phyloP scores from a whole-genome alignment of 1,284 basidiomycete species.

The Vanrija sp. region DNA sequence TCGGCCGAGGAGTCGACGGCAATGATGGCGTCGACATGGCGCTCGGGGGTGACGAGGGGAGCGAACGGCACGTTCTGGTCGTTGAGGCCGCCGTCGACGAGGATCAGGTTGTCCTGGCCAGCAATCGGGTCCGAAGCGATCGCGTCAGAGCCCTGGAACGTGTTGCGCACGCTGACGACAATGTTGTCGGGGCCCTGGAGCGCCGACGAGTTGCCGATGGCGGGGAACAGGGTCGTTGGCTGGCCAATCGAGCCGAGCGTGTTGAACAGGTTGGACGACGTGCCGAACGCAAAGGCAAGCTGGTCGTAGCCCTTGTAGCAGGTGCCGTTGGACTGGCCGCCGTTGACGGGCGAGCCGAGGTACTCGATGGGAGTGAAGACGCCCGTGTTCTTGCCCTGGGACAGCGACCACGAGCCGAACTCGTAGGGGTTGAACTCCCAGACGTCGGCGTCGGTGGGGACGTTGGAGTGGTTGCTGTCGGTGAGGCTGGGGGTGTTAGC shows the following conservation, averaged over 20 bases:
- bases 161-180: conserved; percentile 49
- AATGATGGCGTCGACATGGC: conserved; percentile 53
- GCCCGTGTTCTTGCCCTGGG: conserved; percentile 28
- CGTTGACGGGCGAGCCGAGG: conserved; percentile 40
- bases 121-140: conserved; percentile 39
- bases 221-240: conserved; percentile 2
- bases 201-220: conserved; percentile 35
- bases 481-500: too few species aligned
- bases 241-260: conserved; percentile 29
- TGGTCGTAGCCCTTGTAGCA: conserved; percentile 48
- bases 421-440: conserved; percentile 53
- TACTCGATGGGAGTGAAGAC: conserved; percentile 44
- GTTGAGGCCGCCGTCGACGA: conserved; percentile 52
- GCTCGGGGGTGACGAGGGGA: conserved; percentile 52
- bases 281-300: conserved; percentile 48
- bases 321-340: conserved; percentile 38
- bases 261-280: conserved; percentile 47
- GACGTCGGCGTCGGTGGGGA: conserved; percentile 48
- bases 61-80: conserved; percentile 53
- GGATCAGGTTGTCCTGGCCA: conserved; percentile 38
- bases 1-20: conserved; percentile 55
- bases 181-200: conserved; percentile 23
- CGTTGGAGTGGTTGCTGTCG: conserved; percentile 44
- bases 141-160: conserved; percentile 33
- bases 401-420: conserved; percentile 49